Percentiles rank a stretch among this genome's conserved stretches.
Conservation (phyloP, 1,284 basidiomycete species). For the Tilletiopsis washingtonensis region DNA sequence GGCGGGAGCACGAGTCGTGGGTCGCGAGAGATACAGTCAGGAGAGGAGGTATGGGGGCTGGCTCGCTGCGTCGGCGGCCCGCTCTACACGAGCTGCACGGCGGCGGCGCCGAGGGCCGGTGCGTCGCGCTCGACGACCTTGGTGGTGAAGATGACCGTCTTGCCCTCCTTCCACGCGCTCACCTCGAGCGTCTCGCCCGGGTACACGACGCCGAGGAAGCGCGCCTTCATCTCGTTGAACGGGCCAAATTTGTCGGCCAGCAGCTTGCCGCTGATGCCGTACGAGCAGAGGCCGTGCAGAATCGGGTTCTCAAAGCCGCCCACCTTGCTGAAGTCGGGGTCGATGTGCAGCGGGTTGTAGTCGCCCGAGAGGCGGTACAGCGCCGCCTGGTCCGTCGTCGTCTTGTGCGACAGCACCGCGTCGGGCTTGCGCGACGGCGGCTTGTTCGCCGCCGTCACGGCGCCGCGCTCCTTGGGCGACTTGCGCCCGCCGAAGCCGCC, state of each 20-base stretch:
- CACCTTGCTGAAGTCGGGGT: conserved; percentile 23
- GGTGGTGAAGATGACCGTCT: conserved; percentile 81
- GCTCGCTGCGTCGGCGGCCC: no score
- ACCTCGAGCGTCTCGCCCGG: conserved; percentile 72
- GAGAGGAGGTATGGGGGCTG: no score
- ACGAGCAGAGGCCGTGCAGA: conserved; percentile 40
- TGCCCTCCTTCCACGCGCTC: conserved; percentile 91
- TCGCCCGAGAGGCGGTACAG: conserved; percentile 44
- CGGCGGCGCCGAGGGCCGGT: conserved; percentile 64
- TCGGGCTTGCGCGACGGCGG: conserved; percentile 21
- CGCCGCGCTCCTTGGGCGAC: conserved; percentile 74
- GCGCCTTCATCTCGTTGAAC: conserved; percentile 90
- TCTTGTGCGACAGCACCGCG: conserved; percentile 19
- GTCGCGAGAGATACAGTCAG: no score
- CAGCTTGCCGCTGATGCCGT: conserved; percentile 73
- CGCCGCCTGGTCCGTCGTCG: conserved; percentile 23
- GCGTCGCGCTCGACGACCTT: conserved; percentile 69
- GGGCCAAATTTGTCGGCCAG: conserved; percentile 76
- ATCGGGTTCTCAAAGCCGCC: conserved; percentile 34
- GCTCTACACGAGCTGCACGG: conserved; percentile 56
- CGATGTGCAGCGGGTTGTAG: conserved; percentile 41
- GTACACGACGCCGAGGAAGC: conserved; percentile 83
- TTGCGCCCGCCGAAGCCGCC: conserved; percentile 94
- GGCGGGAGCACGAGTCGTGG: no score
- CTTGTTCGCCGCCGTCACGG: conserved; percentile 59